Conservation (phyloP, 306 rosid species). For the Gastrolobium bilobum region DNA sequence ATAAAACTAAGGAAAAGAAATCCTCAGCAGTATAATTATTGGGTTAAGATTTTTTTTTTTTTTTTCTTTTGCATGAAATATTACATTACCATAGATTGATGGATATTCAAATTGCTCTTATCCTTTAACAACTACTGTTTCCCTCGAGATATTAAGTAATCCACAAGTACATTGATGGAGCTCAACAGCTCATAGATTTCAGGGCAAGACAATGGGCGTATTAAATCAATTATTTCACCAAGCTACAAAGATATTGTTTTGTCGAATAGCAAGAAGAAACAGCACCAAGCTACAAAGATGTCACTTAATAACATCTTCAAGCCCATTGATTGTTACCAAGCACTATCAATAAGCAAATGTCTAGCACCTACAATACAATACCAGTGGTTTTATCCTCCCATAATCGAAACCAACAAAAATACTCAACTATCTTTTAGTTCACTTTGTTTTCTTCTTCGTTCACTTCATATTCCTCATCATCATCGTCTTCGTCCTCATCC, state of each 20-base stretch:
- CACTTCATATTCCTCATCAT: conserved; percentile 40
- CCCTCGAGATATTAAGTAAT: not conserved
- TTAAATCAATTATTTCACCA: conserved; percentile 24
- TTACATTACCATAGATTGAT: not conserved
- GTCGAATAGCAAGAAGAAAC: not conserved
- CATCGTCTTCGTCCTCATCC: conserved; percentile 23
- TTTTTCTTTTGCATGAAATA: not conserved
- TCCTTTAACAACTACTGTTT: not conserved
- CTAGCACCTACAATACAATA: not conserved
- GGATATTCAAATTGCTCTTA: not conserved
- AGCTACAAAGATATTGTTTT: not conserved
- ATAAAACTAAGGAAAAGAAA: not conserved
- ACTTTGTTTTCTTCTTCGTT: conserved; percentile 1
- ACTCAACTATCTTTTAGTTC: conserved; percentile 2
- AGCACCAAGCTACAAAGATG: not conserved
- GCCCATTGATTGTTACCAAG: not conserved
- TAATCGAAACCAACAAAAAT: not conserved
- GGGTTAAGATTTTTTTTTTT: not conserved
- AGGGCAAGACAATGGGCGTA: not conserved
- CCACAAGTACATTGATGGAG: not conserved
- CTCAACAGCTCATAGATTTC: not conserved
- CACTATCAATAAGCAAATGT: not conserved
- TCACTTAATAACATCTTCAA: not conserved
- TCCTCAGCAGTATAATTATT: not conserved
- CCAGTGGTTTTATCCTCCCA: not conserved